phyloP scores from a whole-genome alignment of 805 yeast species.

The Cephaloascus fragrans region DNA sequence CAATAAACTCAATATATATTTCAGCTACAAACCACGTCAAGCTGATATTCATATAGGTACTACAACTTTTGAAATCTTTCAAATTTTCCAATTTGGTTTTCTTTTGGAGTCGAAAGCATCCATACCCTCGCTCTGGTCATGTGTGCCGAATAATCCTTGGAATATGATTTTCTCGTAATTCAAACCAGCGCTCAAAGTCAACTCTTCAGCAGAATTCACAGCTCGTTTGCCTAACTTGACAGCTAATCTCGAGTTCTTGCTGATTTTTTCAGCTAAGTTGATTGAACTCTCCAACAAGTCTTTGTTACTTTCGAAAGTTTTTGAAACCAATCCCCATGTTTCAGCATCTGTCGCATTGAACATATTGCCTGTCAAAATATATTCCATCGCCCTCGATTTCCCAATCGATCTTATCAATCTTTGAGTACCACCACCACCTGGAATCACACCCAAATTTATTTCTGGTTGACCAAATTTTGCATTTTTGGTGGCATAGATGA shows the following conservation, averaged over 20 bases:
- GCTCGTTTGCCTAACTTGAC: conserved; percentile 36
- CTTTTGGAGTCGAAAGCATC: conserved; percentile 38
- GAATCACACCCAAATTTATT: conserved; percentile 39
- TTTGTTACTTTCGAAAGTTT: conserved; percentile 22
- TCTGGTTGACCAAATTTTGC: conserved; percentile 49
- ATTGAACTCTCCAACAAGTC: conserved; percentile 31
- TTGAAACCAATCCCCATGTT: conserved; percentile 38
- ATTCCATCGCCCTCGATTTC: conserved; percentile 39
- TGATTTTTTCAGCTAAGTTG: conserved; percentile 31
- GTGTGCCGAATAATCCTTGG: conserved; percentile 34
- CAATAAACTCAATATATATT: no score
- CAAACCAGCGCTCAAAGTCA: conserved; percentile 25
- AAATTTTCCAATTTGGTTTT: conserved; percentile 15
- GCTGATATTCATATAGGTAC: no score
- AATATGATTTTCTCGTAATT: conserved; percentile 32
- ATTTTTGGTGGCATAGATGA: conserved; percentile 36
- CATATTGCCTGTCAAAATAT: conserved; percentile 34
- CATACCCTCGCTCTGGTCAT: conserved; percentile 42
- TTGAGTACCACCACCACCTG: conserved; percentile 48
- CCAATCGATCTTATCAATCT: conserved; percentile 38
- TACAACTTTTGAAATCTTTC: no score
- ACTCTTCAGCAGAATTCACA: conserved; percentile 27
- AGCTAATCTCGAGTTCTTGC: conserved; percentile 30
- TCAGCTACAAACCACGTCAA: no score
- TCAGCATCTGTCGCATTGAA: conserved; percentile 35